Base-by-base conservation (phyloP, 768 basidiomycete species). In the Tylopilus balloui region DNA sequence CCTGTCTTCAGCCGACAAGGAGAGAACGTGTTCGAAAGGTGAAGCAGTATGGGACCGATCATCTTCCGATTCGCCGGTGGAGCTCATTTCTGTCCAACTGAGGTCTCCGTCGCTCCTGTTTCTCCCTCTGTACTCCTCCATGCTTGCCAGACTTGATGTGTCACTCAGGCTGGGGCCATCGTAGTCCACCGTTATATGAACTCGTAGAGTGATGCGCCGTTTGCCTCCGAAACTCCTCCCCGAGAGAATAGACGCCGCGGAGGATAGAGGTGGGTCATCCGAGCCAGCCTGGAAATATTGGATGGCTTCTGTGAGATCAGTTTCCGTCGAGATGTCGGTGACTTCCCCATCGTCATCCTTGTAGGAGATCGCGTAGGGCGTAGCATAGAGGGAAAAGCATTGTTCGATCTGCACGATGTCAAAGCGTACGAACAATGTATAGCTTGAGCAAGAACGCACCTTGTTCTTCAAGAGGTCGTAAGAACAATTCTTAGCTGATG, bases 111-210 rank as follows among this genome's bases (percentile, higher is more conserved):
- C 78, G 57, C 84, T 84, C 47, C 72, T 75, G 56, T 84, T 85
- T 37, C 76, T 71, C 39, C 73, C 72, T 53, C 69, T 71, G 69
- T 82, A 83, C 55, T 90, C 86, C 36, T 94, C 88, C 61, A 85
- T 59, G 63, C 89, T 91, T 19, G 78, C 79, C 15, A 94, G 69
- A 9, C 91, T 93, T 10, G 81, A 83, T 2, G 92, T 89, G 56
- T 96, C 94, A 9, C 90, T 92, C 49, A 96, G 74, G 68, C 86
- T 89, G 13, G 87, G 91, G 0, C 91, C 91, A 64, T 96, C 93
- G 58, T 92, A 94, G 52, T 94, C 92, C 53, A 94, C 82, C 9
- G 75, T 73, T 35, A 97, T 83, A 38, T 84, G 75, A 29, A 96
- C 80, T 9, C 79, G 76, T 14, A 96, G 69, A 1, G 85, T 87